Evolutionary conservation across 2,329 filamentous ascomycete genomes (phyloP).

Genomic region (Colletotrichum liaoningense): DNA sequence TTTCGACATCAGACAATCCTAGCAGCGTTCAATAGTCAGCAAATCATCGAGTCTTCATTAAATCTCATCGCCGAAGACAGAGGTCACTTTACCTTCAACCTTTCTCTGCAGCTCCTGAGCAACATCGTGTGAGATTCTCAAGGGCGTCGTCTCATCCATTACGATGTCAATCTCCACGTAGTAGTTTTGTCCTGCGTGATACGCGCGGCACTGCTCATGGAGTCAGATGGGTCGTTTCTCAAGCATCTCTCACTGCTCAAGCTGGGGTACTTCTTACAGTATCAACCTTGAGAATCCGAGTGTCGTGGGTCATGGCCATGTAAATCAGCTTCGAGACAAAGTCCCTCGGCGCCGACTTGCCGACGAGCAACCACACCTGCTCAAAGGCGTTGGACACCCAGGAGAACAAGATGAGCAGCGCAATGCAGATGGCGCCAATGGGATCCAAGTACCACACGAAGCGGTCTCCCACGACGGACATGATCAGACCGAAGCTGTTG

Average conservation of each 20-base stretch:
- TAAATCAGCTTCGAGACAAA: slow-evolving; percentile 68
- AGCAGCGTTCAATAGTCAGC: slow-evolving; percentile 6
- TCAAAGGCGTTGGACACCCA: slow-evolving; percentile 72
- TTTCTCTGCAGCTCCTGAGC: slow-evolving; percentile 70
- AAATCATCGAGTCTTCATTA: neutral
- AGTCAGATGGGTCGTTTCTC: slow-evolving; percentile 21
- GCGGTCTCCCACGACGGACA: slow-evolving; percentile 64
- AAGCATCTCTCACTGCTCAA: neutral
- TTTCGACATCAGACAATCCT: slow-evolving; percentile 52
- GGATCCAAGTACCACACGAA: slow-evolving; percentile 72
- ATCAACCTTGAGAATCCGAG: slow-evolving; percentile 67
- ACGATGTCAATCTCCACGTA: slow-evolving; percentile 73
- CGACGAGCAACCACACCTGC: slow-evolving; percentile 71
- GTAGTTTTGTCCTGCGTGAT: slow-evolving; percentile 70
- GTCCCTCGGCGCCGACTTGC: slow-evolving; percentile 68
- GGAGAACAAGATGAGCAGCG: slow-evolving; percentile 69
- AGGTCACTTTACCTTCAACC: slow-evolving; percentile 58
- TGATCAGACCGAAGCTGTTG: slow-evolving; percentile 65
- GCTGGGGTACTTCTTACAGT: slow-evolving; percentile 50
- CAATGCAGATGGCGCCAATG: slow-evolving; percentile 70
- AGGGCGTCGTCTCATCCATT: slow-evolving; percentile 65
- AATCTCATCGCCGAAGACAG: neutral
- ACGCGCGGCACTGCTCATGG: slow-evolving; percentile 60
- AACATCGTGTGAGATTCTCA: slow-evolving; percentile 70
- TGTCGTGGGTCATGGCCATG: slow-evolving; percentile 65